phyloP scores from a whole-genome alignment of 73 alveolate species.

The Paramecium octaurelia region DNA sequence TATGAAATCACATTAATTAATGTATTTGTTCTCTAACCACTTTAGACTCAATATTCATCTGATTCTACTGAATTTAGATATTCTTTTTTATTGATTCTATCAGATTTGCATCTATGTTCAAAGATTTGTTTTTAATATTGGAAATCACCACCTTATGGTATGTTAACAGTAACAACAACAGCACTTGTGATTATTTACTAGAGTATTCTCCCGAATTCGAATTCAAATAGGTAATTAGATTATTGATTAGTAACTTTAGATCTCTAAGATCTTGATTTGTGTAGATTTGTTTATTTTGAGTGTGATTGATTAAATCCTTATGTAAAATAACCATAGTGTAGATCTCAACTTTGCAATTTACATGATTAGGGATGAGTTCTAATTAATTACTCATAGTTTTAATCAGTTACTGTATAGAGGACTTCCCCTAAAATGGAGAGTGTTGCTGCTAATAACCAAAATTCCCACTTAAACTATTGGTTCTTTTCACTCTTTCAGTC shows the following conservation, averaged over 20 bases:
- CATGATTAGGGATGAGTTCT: background rate
- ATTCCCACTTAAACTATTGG: background rate
- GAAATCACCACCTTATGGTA: background rate
- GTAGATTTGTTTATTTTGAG: background rate
- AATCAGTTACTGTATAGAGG: background rate
- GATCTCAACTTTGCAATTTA: background rate
- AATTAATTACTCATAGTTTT: background rate
- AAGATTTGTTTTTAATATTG: background rate
- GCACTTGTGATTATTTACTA: background rate
- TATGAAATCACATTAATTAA: background rate
- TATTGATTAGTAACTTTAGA: background rate
- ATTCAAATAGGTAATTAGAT: background rate
- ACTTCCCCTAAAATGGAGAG: background rate
- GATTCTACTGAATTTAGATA: background rate
- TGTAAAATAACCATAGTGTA: background rate
- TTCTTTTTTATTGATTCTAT: background rate
- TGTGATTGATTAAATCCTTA: background rate
- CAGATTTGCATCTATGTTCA: background rate
- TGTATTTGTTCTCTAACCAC: background rate
- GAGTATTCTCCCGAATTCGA: background rate
- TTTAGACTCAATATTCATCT: background rate
- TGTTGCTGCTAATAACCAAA: background rate
- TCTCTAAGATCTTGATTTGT: background rate
- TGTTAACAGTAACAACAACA: background rate
- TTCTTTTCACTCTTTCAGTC: constrained; percentile 25